Conservation (phyloP, 192 early-diverging fungal genomes). For the Podila epicladia region DNA sequence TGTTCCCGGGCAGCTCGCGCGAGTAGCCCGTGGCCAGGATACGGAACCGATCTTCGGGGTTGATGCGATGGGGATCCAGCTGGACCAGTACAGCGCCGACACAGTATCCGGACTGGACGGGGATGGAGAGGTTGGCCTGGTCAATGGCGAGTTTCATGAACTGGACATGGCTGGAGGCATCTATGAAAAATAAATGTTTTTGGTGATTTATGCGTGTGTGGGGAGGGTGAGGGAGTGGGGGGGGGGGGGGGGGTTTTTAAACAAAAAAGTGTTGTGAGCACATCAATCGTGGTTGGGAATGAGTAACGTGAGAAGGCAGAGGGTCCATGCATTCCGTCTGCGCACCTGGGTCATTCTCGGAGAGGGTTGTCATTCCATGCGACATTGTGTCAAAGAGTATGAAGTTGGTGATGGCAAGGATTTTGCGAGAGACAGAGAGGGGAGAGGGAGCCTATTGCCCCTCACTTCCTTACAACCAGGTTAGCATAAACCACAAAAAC, state of each 20-base stretch:
- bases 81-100: conserved; percentile 88
- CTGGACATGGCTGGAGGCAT: conserved; percentile 63
- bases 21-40: conserved; percentile 90
- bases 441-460: neutral
- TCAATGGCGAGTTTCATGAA: conserved; percentile 88
- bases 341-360: neutral
- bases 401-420: neutral
- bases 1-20: conserved; percentile 95
- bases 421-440: neutral
- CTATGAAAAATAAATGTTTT: neutral
- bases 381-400: neutral
- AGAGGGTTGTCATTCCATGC: conserved; percentile 1
- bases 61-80: conserved; percentile 7
- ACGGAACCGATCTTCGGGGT: conserved; percentile 15
- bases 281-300: no score
- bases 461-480: neutral
- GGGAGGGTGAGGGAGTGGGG: no score
- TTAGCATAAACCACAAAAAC: neutral
- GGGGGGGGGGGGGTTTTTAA: no score
- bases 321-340: conserved; percentile 52
- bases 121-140: conserved; percentile 80
- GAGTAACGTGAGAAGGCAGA: neutral
- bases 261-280: no score
- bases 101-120: conserved; percentile 87
- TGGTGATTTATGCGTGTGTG: neutral